A percentile compares a stretch with the other conserved stretches of the same genome.
These are phyloP conservation scores for Hordeum marinum DNA, from an alignment of 176 grass and related monocot genomes.

Conservation along the genomic window DNA sequence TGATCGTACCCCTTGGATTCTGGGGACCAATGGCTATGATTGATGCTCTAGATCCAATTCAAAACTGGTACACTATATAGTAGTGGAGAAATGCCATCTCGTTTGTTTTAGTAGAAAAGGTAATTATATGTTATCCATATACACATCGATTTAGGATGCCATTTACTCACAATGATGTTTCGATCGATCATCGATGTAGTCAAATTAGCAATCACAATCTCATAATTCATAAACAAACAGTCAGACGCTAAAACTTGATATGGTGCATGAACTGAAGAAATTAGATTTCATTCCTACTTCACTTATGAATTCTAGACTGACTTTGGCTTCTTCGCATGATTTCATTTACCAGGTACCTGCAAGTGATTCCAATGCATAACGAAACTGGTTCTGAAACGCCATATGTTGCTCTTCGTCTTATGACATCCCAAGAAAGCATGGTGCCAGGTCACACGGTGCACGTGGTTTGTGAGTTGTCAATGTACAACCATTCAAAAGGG, in stretches of 20 bases:
- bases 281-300: background rate
- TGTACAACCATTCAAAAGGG: constrained; percentile 29
- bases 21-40: no score
- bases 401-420: constrained; percentile 2
- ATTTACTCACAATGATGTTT: background rate
- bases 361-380: background rate
- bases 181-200: background rate
- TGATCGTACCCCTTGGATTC: no score
- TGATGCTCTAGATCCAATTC: no score
- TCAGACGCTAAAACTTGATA: background rate
- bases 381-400: background rate
- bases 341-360: constrained; percentile 1
- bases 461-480: constrained; percentile 22
- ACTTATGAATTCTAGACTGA: background rate
- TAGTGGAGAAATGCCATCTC: background rate
- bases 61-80: no score
- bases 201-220: background rate
- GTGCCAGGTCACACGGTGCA: background rate
- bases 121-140: background rate
- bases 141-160: background rate
- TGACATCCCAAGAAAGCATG: background rate
- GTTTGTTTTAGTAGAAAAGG: background rate
- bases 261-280: background rate
- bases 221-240: background rate
- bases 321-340: background rate